phyloP scores from a whole-genome alignment of 768 basidiomycete genomes.

The Amyloporia xantha region DNA sequence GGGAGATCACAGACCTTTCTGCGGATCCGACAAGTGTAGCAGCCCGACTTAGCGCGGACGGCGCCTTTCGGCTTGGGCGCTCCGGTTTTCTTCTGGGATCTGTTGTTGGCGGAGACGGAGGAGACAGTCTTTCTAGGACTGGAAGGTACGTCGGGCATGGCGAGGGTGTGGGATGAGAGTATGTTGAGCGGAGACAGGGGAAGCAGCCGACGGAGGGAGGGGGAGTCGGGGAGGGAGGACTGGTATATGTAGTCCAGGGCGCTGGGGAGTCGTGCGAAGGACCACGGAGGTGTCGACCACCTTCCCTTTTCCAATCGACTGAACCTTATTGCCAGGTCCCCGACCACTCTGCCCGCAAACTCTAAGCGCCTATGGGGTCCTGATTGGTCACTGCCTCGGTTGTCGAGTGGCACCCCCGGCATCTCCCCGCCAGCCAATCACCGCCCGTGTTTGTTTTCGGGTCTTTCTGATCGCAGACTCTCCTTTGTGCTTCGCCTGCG shows the following conservation, averaged over 20 bases:
- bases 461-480: conserved; percentile 1
- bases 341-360: conserved; percentile 6
- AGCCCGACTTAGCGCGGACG: conserved; percentile 80
- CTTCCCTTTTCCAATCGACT: conserved; percentile 8
- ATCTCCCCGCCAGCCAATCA: neutral
- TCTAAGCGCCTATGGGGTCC: conserved; percentile 1
- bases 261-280: conserved; percentile 21
- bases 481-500: neutral
- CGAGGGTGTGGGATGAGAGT: conserved; percentile 5
- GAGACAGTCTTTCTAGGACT: conserved; percentile 26
- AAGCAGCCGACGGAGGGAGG: conserved; percentile 14
- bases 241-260: conserved; percentile 29
- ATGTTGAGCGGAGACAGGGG: conserved; percentile 8
- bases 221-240: conserved; percentile 24
- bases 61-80: conserved; percentile 74
- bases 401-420: neutral
- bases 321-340: conserved; percentile 8
- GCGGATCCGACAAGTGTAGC: conserved; percentile 83
- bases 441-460: neutral
- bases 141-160: conserved; percentile 29
- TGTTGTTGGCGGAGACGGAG: conserved; percentile 24
- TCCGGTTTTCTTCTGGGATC: conserved; percentile 35
- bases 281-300: conserved; percentile 6
- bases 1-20: conserved; percentile 51
- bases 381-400: conserved; percentile 1